A percentile compares a stretch with the other conserved stretches of the same genome.
These are phyloP conservation scores for Neurospora sp. DNA, from an alignment of 495 filamentous ascomycete genomes.

Conservation along the genomic window DNA sequence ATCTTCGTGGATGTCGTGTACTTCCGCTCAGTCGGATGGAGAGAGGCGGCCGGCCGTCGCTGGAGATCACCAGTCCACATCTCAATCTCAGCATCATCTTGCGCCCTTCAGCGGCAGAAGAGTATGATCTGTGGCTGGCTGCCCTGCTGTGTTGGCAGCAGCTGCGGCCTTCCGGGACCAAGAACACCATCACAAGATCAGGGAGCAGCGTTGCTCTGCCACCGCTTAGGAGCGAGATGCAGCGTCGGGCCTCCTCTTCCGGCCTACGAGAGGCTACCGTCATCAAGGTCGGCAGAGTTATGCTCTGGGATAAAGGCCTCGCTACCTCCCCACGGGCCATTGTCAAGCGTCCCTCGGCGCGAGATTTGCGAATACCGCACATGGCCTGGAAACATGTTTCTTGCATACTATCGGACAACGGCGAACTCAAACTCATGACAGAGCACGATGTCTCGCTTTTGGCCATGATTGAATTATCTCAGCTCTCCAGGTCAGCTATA, in stretches of 20 bases:
- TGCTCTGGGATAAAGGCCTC: constrained; percentile 70
- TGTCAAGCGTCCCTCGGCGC: constrained; percentile 37
- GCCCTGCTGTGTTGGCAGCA: constrained; percentile 93
- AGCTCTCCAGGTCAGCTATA: constrained; percentile 78
- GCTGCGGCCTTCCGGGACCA: constrained; percentile 47
- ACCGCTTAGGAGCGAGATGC: constrained; percentile 44
- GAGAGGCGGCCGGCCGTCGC: constrained; percentile 43
- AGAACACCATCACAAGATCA: constrained; percentile 7
- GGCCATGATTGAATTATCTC: constrained; percentile 76
- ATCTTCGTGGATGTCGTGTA: constrained; percentile 81
- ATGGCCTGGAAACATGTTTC: constrained; percentile 75
- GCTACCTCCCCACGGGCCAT: constrained; percentile 45
- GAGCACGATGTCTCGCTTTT: constrained; percentile 73
- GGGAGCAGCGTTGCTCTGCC: constrained; percentile 3
- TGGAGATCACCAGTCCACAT: constrained; percentile 67
- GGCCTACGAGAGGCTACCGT: constrained; percentile 67
- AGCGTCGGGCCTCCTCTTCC: constrained; percentile 56
- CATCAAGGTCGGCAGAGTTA: constrained; percentile 94
- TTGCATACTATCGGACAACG: constrained; percentile 91
- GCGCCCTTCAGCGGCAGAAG: constrained; percentile 59
- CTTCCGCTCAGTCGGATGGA: constrained; percentile 36
- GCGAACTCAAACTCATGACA: constrained; percentile 81
- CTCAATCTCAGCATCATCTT: constrained; percentile 63
- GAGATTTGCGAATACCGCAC: constrained; percentile 29
- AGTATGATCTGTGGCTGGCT: constrained; percentile 86